Conservation (phyloP, 2,329 filamentous ascomycete genomes). For the Cladosporium sp. region DNA sequence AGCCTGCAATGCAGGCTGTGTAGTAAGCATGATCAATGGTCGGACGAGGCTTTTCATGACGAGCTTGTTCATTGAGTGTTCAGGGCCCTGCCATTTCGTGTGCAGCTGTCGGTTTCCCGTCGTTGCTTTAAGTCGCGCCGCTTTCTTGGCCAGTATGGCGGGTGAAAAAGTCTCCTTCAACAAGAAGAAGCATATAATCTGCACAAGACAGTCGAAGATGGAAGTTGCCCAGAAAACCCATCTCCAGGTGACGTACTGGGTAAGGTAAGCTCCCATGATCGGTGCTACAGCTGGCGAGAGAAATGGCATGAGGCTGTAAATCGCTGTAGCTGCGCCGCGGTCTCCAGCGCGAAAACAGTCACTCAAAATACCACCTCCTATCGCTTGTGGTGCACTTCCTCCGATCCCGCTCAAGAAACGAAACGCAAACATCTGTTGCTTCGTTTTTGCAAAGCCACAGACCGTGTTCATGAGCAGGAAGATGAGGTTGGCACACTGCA, state of each 20-base stretch:
- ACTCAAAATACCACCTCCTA: conserved; percentile 27
- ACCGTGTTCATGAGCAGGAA: conserved; percentile 30
- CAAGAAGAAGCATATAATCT: conserved; percentile 66
- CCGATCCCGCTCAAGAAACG: conserved; percentile 30
- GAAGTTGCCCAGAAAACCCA: conserved; percentile 85
- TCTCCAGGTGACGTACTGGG: conserved; percentile 62
- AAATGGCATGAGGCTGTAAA: conserved; percentile 29
- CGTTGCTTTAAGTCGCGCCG: conserved; percentile 45
- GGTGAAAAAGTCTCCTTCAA: conserved; percentile 62
- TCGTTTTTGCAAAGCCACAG: conserved; percentile 30
- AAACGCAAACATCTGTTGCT: conserved; percentile 29
- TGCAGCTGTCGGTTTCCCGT: conserved; percentile 22
- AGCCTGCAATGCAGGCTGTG: conserved; percentile 22
- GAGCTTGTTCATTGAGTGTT: conserved; percentile 21
- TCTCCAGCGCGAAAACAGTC: conserved; percentile 28
- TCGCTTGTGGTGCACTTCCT: conserved; percentile 29
- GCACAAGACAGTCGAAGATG: conserved; percentile 65
- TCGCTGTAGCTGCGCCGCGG: conserved; percentile 26
- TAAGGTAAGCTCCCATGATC: conserved; percentile 60
- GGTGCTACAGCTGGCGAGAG: conserved; percentile 45
- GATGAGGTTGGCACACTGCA: conserved; percentile 29
- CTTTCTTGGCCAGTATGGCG: conserved; percentile 56
- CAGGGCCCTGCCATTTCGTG: conserved; percentile 22
- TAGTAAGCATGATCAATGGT: conserved; percentile 25
- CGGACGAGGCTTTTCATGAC: conserved; percentile 23